Conservation (phyloP, 257 asterid genomes). For the Schizonepeta tenuifolia region DNA sequence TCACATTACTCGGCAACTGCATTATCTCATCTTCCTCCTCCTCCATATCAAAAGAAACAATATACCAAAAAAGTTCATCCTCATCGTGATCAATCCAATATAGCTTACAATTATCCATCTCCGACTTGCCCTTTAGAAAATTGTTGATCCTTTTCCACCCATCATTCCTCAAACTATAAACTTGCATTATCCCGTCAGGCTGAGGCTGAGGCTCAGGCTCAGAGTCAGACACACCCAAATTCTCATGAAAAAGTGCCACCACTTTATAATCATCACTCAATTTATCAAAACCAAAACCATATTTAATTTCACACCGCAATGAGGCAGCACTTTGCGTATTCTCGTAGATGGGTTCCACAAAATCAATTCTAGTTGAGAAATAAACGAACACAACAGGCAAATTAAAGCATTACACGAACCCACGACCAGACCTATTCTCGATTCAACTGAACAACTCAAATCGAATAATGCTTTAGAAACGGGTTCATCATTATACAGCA, state of each 20-base stretch:
- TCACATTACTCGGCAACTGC: slow-evolving; percentile 37
- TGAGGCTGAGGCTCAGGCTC: no score
- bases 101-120: slow-evolving; percentile 54
- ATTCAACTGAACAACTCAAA: slow-evolving; percentile 12
- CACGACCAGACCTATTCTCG: slow-evolving; percentile 23
- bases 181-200: slow-evolving; percentile 37
- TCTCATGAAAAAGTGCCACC: slow-evolving; percentile 30
- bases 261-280: slow-evolving; percentile 56
- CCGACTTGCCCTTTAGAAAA: slow-evolving; percentile 29
- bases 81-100: slow-evolving; percentile 43
- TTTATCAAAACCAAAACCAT: slow-evolving; percentile 57
- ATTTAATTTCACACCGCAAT: slow-evolving; percentile 32
- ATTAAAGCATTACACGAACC: slow-evolving; percentile 64
- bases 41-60: slow-evolving; percentile 52
- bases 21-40: slow-evolving; percentile 45
- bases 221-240: not conserved
- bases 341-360: slow-evolving; percentile 57
- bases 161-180: slow-evolving; percentile 52
- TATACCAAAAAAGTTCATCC: not conserved
- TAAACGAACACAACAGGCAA: slow-evolving; percentile 22
- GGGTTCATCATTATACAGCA: slow-evolving; percentile 38
- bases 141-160: slow-evolving; percentile 50
- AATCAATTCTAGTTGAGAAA: slow-evolving; percentile 18
- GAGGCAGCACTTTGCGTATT: slow-evolving; percentile 44
- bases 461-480: slow-evolving; percentile 3